A percentile compares a stretch with the other conserved stretches of the same genome.
phyloP scores from a whole-genome alignment of 2,329 filamentous ascomycete genomes.

The Rhexocercosporidium sp. region DNA sequence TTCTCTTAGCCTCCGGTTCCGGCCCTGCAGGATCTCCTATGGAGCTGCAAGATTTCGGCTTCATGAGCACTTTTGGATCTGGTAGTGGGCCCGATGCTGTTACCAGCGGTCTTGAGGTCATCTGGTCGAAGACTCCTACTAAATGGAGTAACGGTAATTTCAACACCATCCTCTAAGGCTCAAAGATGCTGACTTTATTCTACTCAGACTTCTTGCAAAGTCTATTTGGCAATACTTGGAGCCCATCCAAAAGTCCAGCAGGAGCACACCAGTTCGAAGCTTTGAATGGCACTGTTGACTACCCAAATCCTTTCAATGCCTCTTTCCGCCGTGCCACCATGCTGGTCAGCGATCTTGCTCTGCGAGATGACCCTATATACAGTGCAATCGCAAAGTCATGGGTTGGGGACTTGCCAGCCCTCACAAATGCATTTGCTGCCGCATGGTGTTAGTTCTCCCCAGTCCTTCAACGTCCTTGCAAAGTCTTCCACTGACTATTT shows the following conservation, averaged over 20 bases:
- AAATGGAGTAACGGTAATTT: conserved; percentile 46
- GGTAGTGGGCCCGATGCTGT: conserved; percentile 75
- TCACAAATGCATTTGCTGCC: conserved; percentile 70
- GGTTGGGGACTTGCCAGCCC: conserved; percentile 69
- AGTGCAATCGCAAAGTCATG: conserved; percentile 77
- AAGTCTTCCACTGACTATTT: background rate
- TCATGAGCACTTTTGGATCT: conserved; percentile 65
- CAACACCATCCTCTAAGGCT: background rate
- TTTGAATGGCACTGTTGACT: conserved; percentile 67
- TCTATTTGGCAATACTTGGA: conserved; percentile 80
- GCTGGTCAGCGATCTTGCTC: conserved; percentile 76
- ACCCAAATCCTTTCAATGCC: conserved; percentile 74
- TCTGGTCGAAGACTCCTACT: conserved; percentile 77
- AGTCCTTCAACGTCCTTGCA: background rate
- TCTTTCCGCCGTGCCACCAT: conserved; percentile 72
- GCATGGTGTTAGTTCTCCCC: conserved; percentile 62
- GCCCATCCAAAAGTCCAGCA: conserved; percentile 73
- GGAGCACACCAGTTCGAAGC: conserved; percentile 80
- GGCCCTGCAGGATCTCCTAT: conserved; percentile 65
- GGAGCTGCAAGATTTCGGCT: conserved; percentile 73
- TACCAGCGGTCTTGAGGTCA: conserved; percentile 79
- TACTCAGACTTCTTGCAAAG: conserved; percentile 43
- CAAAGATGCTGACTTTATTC: conserved; percentile 10
- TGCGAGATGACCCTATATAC: conserved; percentile 73
- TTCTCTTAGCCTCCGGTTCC: conserved; percentile 19